Conservation (phyloP, 345 rosid genomes). For the Geranium brycei region DNA sequence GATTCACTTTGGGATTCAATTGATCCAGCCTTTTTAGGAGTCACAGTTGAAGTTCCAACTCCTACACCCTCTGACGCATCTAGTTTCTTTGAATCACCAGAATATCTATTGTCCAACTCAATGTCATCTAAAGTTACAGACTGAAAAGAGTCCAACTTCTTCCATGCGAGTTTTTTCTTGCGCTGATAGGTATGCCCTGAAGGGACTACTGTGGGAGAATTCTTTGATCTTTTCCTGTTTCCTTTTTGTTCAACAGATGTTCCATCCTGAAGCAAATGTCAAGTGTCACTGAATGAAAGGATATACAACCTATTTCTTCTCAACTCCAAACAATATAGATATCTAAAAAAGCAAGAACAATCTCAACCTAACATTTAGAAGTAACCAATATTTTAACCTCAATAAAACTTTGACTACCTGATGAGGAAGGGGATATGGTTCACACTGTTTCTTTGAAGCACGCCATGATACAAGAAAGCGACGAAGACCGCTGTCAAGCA, state of each 20-base stretch:
- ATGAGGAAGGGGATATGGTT: constrained; percentile 5
- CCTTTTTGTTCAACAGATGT: constrained; percentile 7
- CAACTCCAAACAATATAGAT: background rate
- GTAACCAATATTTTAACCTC: background rate
- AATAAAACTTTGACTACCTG: constrained; percentile 14
- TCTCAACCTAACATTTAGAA: background rate
- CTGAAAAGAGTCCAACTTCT: constrained; percentile 10
- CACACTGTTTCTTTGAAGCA: constrained; percentile 13
- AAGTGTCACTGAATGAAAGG: background rate
- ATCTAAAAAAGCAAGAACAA: background rate
- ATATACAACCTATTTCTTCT: background rate
- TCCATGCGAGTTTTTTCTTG: constrained; percentile 29
- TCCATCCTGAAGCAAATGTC: constrained; percentile 21
- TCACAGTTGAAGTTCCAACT: constrained; percentile 11
- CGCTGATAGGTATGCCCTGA: constrained; percentile 23
- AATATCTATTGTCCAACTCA: constrained; percentile 14
- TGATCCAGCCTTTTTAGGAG: constrained; percentile 24
- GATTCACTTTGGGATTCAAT: constrained; percentile 22
- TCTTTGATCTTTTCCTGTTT: constrained; percentile 2
- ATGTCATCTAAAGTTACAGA: constrained; percentile 3
- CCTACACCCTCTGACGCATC: constrained; percentile 14
- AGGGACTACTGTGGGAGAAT: background rate
- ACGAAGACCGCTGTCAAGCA: constrained; percentile 28
- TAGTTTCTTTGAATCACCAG: constrained; percentile 29
- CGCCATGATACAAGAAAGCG: constrained; percentile 26